Evolutionary conservation across 2,329 filamentous ascomycete species (phyloP).

Genomic region (Neocatenulostroma microsporum): DNA sequence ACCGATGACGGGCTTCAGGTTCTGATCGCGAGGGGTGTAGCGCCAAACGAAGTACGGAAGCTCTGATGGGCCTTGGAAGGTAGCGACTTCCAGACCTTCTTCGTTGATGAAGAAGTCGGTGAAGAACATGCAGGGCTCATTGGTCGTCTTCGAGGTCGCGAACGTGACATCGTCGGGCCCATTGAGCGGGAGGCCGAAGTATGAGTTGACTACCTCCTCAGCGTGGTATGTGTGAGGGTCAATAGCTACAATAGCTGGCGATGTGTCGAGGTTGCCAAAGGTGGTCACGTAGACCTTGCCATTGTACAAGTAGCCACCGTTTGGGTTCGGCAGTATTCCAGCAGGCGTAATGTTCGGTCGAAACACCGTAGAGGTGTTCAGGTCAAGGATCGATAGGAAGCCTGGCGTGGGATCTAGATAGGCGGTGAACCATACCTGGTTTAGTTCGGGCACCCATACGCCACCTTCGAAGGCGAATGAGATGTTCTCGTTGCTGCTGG

Average conservation of each 20-base stretch:
- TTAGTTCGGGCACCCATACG: not conserved
- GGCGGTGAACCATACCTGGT: constrained; percentile 1
- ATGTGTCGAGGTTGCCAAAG: not conserved
- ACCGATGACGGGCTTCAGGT: not conserved
- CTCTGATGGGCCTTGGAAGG: not conserved
- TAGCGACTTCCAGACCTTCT: not conserved
- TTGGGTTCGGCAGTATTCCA: not conserved
- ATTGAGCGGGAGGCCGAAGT: constrained; percentile 1
- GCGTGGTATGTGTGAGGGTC: not conserved
- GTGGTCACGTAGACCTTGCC: not conserved
- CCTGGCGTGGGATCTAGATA: not conserved
- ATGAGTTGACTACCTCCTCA: not conserved
- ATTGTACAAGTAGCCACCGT: not conserved
- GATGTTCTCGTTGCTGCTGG: too few relatives aligned
- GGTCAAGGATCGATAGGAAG: not conserved
- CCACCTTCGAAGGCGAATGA: not conserved
- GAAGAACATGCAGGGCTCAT: not conserved
- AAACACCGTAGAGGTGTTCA: not conserved
- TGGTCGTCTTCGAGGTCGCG: not conserved
- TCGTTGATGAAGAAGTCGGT: not conserved
- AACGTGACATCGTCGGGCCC: not conserved
- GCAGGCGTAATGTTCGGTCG: not conserved
- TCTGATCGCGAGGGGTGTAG: not conserved
- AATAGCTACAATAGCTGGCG: not conserved
- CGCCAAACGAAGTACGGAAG: not conserved